Evolutionary conservation across 345 rosid genomes (phyloP).

Genomic region (Draba incana): DNA sequence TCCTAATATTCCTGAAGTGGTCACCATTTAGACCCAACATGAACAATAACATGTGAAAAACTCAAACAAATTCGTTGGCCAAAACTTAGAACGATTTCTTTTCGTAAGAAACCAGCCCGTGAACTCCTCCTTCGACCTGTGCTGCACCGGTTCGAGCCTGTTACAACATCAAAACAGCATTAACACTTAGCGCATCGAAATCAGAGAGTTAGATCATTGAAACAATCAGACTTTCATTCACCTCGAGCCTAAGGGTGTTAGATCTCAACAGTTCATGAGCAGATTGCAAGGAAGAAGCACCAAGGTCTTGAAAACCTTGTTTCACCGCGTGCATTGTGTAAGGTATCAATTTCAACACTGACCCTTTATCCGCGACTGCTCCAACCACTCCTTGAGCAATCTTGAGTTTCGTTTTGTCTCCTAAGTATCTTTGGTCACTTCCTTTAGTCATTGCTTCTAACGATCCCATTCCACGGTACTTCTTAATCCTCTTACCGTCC

Average conservation of each 20-base stretch:
- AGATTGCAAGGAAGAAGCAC: constrained; percentile 73
- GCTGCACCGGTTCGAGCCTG: constrained; percentile 95
- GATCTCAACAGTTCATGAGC: constrained; percentile 80
- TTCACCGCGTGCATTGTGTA: constrained; percentile 96
- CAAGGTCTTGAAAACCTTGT: constrained; percentile 98
- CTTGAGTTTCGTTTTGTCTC: constrained; percentile 80
- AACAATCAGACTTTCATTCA: constrained; percentile 19
- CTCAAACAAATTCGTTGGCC: constrained; percentile 8
- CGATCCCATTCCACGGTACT: constrained; percentile 97
- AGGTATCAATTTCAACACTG: constrained; percentile 76
- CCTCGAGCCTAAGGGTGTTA: constrained; percentile 84
- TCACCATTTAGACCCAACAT: too few species aligned
- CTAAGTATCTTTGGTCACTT: constrained; percentile 89
- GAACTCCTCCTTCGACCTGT: constrained; percentile 87
- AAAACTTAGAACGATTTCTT: constrained; percentile 54
- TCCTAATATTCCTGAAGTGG: too few species aligned
- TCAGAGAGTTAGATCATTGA: not conserved
- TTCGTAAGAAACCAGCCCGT: constrained; percentile 70
- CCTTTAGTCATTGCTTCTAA: constrained; percentile 98
- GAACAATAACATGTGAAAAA: not conserved
- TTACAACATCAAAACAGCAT: constrained; percentile 16
- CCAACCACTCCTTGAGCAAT: constrained; percentile 99
- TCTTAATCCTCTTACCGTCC: constrained; percentile 70
- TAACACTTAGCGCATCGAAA: not conserved
- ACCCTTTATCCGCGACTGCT: constrained; percentile 94